These are phyloP conservation scores for Cercospora beticola DNA, from an alignment of 2,329 filamentous ascomycete genomes.

Conservation along the genomic window DNA sequence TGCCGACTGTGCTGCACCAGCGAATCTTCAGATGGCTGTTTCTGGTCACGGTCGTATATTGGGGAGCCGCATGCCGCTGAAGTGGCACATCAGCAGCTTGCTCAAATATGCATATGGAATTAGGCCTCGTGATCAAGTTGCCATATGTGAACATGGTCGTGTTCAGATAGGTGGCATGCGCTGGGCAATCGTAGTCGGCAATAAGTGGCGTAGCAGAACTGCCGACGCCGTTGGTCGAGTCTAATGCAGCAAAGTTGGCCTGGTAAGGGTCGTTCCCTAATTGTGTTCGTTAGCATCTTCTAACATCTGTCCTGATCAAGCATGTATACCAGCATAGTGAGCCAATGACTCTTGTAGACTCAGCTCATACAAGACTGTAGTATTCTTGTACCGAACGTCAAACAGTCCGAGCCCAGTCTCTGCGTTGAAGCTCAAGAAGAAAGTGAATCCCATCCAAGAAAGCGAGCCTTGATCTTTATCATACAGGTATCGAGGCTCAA, in stretches of 20 bases:
- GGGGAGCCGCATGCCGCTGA: constrained; percentile 47
- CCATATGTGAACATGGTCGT: too few relatives aligned
- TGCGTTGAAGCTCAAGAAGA: constrained; percentile 53
- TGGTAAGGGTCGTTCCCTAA: constrained; percentile 46
- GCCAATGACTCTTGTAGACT: constrained; percentile 57
- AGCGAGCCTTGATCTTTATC: constrained; percentile 49
- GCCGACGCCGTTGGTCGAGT: constrained; percentile 52
- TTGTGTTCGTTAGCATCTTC: too few relatives aligned
- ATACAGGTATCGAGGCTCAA: constrained; percentile 45
- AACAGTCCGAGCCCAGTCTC: constrained; percentile 53
- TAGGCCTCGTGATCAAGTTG: constrained; percentile 13
- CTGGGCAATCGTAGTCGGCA: constrained; percentile 54
- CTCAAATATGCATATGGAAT: constrained; percentile 58
- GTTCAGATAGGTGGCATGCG: constrained; percentile 46
- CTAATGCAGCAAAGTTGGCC: constrained; percentile 50
- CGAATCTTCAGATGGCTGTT: constrained; percentile 48
- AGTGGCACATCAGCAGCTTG: constrained; percentile 52
- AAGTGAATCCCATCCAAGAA: constrained; percentile 54
- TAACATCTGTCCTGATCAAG: neutral
- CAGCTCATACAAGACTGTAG: constrained; percentile 57
- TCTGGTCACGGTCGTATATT: constrained; percentile 48
- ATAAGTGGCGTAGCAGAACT: constrained; percentile 49
- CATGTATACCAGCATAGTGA: constrained; percentile 47
- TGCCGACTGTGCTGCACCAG: constrained; percentile 52
- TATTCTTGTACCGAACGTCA: constrained; percentile 56